Percentiles rank a stretch among this genome's conserved stretches.
Conservation (phyloP, 371 early-diverging fungal species). For the Rhizomucor miehei region DNA sequence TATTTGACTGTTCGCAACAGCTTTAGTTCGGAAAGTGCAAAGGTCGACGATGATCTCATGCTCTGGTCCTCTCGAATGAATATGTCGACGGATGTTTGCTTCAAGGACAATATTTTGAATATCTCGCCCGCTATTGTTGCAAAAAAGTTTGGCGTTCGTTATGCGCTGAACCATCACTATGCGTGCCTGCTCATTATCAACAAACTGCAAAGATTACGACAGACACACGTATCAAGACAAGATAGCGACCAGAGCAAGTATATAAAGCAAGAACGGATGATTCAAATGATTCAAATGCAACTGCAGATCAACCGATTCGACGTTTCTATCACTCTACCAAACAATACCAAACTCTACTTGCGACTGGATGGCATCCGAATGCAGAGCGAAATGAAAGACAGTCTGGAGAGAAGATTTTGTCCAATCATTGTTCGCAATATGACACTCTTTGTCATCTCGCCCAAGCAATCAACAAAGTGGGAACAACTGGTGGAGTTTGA, state of each 20-base stretch:
- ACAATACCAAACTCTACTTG: slow-evolving; percentile 19
- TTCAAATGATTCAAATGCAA: slow-evolving; percentile 9
- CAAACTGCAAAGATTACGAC: slow-evolving; percentile 10
- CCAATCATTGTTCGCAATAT: slow-evolving; percentile 19
- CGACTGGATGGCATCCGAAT: slow-evolving; percentile 29
- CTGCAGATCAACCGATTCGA: slow-evolving; percentile 35
- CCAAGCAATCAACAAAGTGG: slow-evolving; percentile 24
- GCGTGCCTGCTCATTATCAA: slow-evolving; percentile 19
- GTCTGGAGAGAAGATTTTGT: slow-evolving; percentile 3
- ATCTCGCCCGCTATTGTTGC: slow-evolving; percentile 19
- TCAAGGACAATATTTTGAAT: not conserved
- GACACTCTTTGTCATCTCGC: slow-evolving; percentile 24
- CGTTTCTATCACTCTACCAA: slow-evolving; percentile 20
- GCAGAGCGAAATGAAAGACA: slow-evolving; percentile 8
- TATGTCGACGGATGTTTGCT: slow-evolving; percentile 10
- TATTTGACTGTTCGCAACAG: slow-evolving; percentile 10
- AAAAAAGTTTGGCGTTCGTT: slow-evolving; percentile 28
- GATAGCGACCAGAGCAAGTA: not conserved
- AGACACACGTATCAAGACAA: not conserved
- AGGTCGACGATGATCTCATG: slow-evolving; percentile 15
- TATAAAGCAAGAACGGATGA: not conserved
- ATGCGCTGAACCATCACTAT: slow-evolving; percentile 30
- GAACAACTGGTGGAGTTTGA: slow-evolving; percentile 40
- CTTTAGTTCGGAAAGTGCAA: slow-evolving; percentile 5
- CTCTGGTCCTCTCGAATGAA: slow-evolving; percentile 35